Percentiles rank a stretch among this genome's conserved stretches.
These are phyloP conservation scores for Cordyceps farinosa DNA, from an alignment of 2,329 filamentous ascomycete species.

Conservation along the genomic window DNA sequence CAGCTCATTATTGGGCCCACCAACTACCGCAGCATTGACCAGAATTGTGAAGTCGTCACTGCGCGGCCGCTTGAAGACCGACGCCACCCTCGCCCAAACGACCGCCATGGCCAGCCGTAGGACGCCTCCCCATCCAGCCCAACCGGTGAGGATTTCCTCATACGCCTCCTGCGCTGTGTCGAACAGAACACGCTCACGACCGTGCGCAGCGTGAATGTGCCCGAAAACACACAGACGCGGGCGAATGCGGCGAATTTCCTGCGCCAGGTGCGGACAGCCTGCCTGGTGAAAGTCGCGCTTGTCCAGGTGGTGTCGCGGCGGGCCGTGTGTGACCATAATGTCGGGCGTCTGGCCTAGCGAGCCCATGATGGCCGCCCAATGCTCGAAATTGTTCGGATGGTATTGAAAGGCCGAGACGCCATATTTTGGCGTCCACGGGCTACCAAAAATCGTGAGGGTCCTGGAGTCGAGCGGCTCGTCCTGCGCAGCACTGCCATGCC, in stretches of 20 bases:
- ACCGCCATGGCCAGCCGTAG: neutral
- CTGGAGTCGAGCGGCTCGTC: neutral
- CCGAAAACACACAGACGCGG: neutral
- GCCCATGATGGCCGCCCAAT: slow-evolving; percentile 20
- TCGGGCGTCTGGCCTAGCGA: slow-evolving; percentile 17
- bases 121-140: neutral
- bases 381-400: slow-evolving; percentile 10
- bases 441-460: slow-evolving; percentile 23
- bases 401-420: slow-evolving; percentile 28
- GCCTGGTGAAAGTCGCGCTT: slow-evolving; percentile 24
- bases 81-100: neutral
- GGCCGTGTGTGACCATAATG: slow-evolving; percentile 26
- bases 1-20: neutral
- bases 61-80: neutral
- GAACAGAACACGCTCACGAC: neutral
- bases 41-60: neutral
- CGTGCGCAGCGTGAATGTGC: neutral
- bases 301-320: slow-evolving; percentile 26
- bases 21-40: slow-evolving; percentile 3
- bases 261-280: slow-evolving; percentile 21
- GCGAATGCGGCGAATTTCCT: neutral
- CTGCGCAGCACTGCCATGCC: neutral
- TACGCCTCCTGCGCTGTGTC: neutral
- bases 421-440: slow-evolving; percentile 25
- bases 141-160: neutral